Evolutionary conservation across 805 yeast species (phyloP), one percentile per base, ranked within the genome.

Genomic region (Candida golubevii): DNA sequence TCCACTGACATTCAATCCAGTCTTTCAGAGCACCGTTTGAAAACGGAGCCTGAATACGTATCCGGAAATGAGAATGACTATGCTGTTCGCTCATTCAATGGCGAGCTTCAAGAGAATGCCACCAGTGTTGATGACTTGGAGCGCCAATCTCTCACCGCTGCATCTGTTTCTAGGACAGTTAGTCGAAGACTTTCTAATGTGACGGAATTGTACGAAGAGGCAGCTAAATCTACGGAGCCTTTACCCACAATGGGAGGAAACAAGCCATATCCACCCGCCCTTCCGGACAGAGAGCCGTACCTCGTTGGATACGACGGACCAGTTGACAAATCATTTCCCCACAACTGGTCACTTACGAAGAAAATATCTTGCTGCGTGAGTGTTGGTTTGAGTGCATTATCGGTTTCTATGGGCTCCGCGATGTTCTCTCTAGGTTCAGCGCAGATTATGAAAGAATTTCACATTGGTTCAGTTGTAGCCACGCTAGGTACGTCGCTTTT

Each of bases 281-380:
- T 83, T 40, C 84, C 85, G 0, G 75, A 75, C 38, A 64, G 71
- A 36, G 76, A 69, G 18, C 68, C 67, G 1, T 88, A 81, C 59
- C 72, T 78, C 9, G 96, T 88, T 7, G 74, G 82, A 3, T 88
- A 74, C 57, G 85, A 85, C 58, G 95, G 96, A 0, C 82, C 83
- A 1, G 71, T 80, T 38, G 97, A 89, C 59, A 95, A 95, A 1
- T 46, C 65, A 8, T 88, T 82, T 60, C 96, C 97, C 0, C 82
- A 81, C 58, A 88, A 89, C 59, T 88, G 90, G 91, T 61, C 83
- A 15, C 44, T 49, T 41, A 12, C 33, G 18, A 59, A 44, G 26
- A 68, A 67, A 50, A 28, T 64, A 8, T 8, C 53, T 15, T 55
- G 44, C 26, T 59, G 65, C 34, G 38, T 49, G 4, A 47, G 60